Percentiles rank a stretch among this genome's conserved stretches.
phyloP scores from a whole-genome alignment of 306 rosid genomes.

The Datisca glomerata region DNA sequence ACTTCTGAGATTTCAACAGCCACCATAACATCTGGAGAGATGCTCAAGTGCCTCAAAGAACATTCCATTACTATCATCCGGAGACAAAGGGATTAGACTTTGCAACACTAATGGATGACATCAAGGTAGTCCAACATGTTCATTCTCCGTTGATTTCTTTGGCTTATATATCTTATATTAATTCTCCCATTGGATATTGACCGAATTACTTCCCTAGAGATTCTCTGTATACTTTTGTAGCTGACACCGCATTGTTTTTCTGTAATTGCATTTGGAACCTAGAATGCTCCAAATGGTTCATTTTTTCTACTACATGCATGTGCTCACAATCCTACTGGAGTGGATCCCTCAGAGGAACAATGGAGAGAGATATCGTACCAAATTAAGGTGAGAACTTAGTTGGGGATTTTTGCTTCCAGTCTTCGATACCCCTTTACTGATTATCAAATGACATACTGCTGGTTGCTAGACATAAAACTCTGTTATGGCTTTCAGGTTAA shows the following conservation, averaged over 20 bases:
- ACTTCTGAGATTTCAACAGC: slow-evolving; percentile 31
- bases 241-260: slow-evolving; percentile 13
- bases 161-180: not conserved
- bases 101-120: slow-evolving; percentile 63
- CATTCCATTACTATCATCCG: slow-evolving; percentile 86
- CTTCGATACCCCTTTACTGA: not conserved
- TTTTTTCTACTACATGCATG: slow-evolving; percentile 96
- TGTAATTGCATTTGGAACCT: slow-evolving; percentile 10
- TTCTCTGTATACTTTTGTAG: slow-evolving; percentile 7
- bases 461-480: slow-evolving; percentile 7
- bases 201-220: not conserved
- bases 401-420: slow-evolving; percentile 10
- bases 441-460: too few relatives aligned
- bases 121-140: slow-evolving; percentile 27
- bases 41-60: slow-evolving; percentile 68
- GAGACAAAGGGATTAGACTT: slow-evolving; percentile 81
- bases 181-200: not conserved
- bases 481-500: slow-evolving; percentile 46
- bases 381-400: slow-evolving; percentile 39
- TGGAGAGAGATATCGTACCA: slow-evolving; percentile 85
- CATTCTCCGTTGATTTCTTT: slow-evolving; percentile 6
- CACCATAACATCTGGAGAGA: slow-evolving; percentile 99
- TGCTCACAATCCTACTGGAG: slow-evolving; percentile 99
- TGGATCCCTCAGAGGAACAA: slow-evolving; percentile 86
- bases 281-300: slow-evolving; percentile 95